phyloP scores from a whole-genome alignment of 2,329 filamentous ascomycete species.

The Alternaria brassicicola region DNA sequence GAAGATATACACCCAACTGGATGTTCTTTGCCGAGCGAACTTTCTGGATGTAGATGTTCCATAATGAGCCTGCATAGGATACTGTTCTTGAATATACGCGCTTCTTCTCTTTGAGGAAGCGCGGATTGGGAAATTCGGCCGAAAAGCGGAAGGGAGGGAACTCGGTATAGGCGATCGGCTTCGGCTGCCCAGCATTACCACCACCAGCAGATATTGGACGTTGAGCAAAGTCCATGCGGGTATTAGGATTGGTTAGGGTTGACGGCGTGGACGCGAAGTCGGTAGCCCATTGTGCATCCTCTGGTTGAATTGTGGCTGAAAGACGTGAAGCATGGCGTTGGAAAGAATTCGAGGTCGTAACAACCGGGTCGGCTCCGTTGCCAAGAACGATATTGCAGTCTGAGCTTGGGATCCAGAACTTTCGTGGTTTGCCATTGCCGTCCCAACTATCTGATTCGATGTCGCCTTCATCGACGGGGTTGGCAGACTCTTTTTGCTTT shows the following conservation, averaged over 20 bases:
- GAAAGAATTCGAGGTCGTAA: constrained; percentile 54
- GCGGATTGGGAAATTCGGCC: constrained; percentile 63
- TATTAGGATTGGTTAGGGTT: constrained; percentile 45
- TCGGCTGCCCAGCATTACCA: constrained; percentile 45
- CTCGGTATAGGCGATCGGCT: constrained; percentile 57
- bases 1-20: constrained; percentile 65
- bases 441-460: constrained; percentile 60
- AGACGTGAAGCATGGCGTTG: constrained; percentile 56
- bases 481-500: constrained; percentile 48
- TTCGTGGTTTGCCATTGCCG: constrained; percentile 59
- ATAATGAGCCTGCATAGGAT: constrained; percentile 64
- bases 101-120: constrained; percentile 64
- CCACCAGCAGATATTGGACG: constrained; percentile 46
- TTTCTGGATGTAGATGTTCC: constrained; percentile 69
- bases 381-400: constrained; percentile 64
- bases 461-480: constrained; percentile 35
- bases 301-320: constrained; percentile 59
- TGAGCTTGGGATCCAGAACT: constrained; percentile 63
- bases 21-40: constrained; percentile 61
- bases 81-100: constrained; percentile 64
- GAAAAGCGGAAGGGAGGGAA: constrained; percentile 65
- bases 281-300: constrained; percentile 62
- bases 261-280: constrained; percentile 59
- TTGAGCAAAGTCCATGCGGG: constrained; percentile 33
- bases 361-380: constrained; percentile 59